phyloP scores from a whole-genome alignment of 768 basidiomycete species.

The Boletellus ananas region DNA sequence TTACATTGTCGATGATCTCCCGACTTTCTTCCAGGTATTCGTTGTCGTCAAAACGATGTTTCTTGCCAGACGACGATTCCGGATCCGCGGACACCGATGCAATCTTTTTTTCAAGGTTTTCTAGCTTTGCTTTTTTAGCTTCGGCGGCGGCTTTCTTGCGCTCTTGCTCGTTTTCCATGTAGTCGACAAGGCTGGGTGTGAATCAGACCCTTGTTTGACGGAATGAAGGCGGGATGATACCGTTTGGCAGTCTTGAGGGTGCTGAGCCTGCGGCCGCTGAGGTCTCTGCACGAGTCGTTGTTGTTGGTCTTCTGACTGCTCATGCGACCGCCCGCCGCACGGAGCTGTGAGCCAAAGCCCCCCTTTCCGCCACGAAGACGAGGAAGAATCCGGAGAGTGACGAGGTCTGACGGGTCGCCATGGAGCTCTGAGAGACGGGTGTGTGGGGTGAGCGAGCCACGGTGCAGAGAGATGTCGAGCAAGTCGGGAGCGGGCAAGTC shows the following conservation, averaged over 20 bases:
- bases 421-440: constrained; percentile 36
- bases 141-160: constrained; percentile 76
- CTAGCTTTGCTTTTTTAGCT: constrained; percentile 77
- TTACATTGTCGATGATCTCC: constrained; percentile 88
- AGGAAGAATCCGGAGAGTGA: constrained; percentile 72
- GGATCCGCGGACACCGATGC: constrained; percentile 32
- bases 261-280: constrained; percentile 84
- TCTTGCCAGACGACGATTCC: constrained; percentile 61
- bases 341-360: constrained; percentile 93
- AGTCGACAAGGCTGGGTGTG: constrained; percentile 64
- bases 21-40: constrained; percentile 89
- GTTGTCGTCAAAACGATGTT: constrained; percentile 88
- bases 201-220: background rate
- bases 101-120: constrained; percentile 78
- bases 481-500: constrained; percentile 41
- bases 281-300: constrained; percentile 91
- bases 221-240: constrained; percentile 40
- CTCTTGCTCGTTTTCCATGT: constrained; percentile 80
- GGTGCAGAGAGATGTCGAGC: constrained; percentile 40
- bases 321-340: constrained; percentile 98
- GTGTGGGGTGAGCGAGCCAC: constrained; percentile 29
- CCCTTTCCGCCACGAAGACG: constrained; percentile 89
- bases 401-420: constrained; percentile 35
- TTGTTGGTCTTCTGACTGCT: constrained; percentile 93
- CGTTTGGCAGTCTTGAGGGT: constrained; percentile 96